Evolutionary conservation across 805 yeast genomes (phyloP).

Genomic region (Scheffersomyces amazonensis): DNA sequence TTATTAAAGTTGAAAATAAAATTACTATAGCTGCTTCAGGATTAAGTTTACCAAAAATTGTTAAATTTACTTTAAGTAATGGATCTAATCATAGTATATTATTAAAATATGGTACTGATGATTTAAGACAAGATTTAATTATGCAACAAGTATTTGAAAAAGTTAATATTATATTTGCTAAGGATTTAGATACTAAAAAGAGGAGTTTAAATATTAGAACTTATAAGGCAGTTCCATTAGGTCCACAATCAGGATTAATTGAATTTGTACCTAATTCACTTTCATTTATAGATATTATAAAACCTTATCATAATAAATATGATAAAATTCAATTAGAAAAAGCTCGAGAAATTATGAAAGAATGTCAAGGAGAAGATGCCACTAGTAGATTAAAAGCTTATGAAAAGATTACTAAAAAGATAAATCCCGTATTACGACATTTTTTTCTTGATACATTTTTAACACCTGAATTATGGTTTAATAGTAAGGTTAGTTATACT

Average conservation of each 20-base stretch:
- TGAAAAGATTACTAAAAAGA: constrained; percentile 42
- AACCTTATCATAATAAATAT: constrained; percentile 52
- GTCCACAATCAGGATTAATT: constrained; percentile 82
- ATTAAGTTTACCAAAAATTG: constrained; percentile 81
- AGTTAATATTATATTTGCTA: constrained; percentile 64
- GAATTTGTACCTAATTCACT: constrained; percentile 82
- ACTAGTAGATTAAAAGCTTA: constrained; percentile 46
- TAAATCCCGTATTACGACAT: constrained; percentile 65
- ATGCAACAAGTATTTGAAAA: constrained; percentile 96
- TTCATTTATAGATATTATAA: constrained; percentile 67
- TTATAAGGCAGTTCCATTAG: constrained; percentile 86
- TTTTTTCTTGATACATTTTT: constrained; percentile 69
- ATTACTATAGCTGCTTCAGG: constrained; percentile 77
- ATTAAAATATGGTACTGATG: constrained; percentile 86
- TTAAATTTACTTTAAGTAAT: constrained; percentile 49
- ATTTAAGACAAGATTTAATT: constrained; percentile 90
- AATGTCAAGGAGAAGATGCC: constrained; percentile 45
- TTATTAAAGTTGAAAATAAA: constrained; percentile 42
- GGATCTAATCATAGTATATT: constrained; percentile 62
- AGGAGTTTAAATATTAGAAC: constrained; percentile 70
- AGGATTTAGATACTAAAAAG: constrained; percentile 53
- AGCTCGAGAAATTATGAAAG: constrained; percentile 66
- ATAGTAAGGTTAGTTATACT: constrained; percentile 59
- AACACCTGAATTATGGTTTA: constrained; percentile 73
- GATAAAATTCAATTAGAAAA: constrained; percentile 45